Evolutionary conservation across 257 asterid genomes (phyloP), one percentile per base, ranked within the genome.

Genomic region (Penstemon eatonii): DNA sequence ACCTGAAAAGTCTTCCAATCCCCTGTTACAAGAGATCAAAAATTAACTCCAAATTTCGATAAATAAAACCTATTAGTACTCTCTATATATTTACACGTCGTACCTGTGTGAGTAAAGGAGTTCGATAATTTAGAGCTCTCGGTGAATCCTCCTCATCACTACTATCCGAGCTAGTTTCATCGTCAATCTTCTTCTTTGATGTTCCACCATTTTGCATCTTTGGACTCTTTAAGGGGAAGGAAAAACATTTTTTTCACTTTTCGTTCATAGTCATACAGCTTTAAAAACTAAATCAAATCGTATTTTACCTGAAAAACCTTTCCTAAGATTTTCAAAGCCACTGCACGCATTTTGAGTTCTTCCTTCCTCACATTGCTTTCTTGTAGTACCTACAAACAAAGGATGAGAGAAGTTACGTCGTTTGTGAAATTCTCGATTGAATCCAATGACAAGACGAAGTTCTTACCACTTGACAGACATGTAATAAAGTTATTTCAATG

Each of bases 71-170:
- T 25, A 25, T 25, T 25, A 25, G 2, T 25, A 25, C 33, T 25
- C 3, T 25, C 2, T 25, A 25, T 25, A 25, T 1, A 65, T 41
- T 51, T 36, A 37, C 15, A 18, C 12, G 36, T 37, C 15, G 3
- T 66, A 89, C 97, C 96, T 92, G 98, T 13, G 96, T 92, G 78
- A 89, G 76, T 49, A 89, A 62, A 78, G 98, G 98, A n/a, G 96
- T 86, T 46, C 82, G 80, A 58, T 89, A 92, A 63, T 85, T 86
- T 7, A 90, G 79, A 12, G 91, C 68, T 68, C 78, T 72, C 6
- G 85, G 74, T 13, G 91, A 76, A 47, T 90, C 97, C 10, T 89
- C 96, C 67, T 88, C 97, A 46, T 92, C 98, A 56, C 91, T 86
- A 70, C 90, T 89, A 36, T 85, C 90, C 38, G 95, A 86, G 76